Evolutionary conservation across 495 filamentous ascomycete genomes (phyloP).

Genomic region (Neurospora tetraspora): DNA sequence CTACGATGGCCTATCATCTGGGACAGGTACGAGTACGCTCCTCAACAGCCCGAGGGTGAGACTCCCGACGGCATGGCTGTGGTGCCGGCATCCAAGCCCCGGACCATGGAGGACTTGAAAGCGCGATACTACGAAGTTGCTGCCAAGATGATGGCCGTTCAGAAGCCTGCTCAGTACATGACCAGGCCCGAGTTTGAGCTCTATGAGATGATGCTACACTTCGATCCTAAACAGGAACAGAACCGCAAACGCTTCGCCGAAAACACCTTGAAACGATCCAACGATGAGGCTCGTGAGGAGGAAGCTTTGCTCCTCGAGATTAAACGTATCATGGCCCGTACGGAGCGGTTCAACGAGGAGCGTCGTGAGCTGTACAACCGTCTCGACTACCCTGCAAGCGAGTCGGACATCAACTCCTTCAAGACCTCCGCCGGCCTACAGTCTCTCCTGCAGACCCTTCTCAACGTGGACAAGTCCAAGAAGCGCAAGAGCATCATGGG

Average conservation of each 20-base stretch:
- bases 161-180: conserved; percentile 78
- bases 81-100: conserved; percentile 32
- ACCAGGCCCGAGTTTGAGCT: conserved; percentile 65
- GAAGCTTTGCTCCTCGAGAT: conserved; percentile 80
- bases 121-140: conserved; percentile 80
- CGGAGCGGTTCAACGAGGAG: conserved; percentile 74
- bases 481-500: conserved; percentile 58
- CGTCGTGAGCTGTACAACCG: conserved; percentile 83
- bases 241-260: conserved; percentile 77
- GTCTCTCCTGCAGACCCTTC: conserved; percentile 68
- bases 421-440: conserved; percentile 68
- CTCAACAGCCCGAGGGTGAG: conserved; percentile 27
- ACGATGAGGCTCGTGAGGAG: conserved; percentile 84
- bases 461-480: conserved; percentile 73
- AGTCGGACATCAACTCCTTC: conserved; percentile 60
- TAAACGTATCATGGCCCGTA: conserved; percentile 73
- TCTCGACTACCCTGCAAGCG: conserved; percentile 66
- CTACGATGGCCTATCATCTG: conserved; percentile 85
- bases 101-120: conserved; percentile 86
- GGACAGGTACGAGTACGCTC: conserved; percentile 79
- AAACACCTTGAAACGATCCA: conserved; percentile 64
- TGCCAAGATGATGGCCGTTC: conserved; percentile 72
- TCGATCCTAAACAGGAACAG: conserved; percentile 66
- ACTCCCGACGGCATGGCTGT: conserved; percentile 33
- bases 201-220: conserved; percentile 77